These are phyloP conservation scores for Chenopodium album DNA, from an alignment of 148 eudicot genomes.

Conservation along the genomic window DNA sequence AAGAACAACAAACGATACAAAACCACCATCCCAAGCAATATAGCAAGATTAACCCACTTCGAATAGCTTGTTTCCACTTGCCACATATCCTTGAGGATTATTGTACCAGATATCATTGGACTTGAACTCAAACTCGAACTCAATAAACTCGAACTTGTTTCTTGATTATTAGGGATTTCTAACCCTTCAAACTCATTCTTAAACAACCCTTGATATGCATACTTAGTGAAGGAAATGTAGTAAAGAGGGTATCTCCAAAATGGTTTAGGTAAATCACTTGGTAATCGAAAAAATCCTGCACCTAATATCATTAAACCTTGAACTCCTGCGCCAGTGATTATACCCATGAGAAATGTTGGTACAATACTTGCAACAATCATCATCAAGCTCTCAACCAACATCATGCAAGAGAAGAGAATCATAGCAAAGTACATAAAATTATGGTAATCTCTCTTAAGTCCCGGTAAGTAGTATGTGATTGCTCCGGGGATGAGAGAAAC, in stretches of 20 bases:
- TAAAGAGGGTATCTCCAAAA: constrained; percentile 31
- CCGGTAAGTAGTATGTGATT: constrained; percentile 42
- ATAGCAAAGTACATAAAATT: constrained; percentile 35
- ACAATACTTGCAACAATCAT: constrained; percentile 60
- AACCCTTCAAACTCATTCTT: constrained; percentile 55
- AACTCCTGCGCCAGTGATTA: constrained; percentile 50
- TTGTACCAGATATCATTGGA: constrained; percentile 14
- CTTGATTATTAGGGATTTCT: constrained; percentile 1
- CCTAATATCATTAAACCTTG: constrained; percentile 22
- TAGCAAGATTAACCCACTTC: constrained; percentile 47
- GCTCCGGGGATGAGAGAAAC: constrained; percentile 45
- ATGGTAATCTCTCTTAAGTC: constrained; percentile 36
- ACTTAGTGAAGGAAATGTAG: constrained; percentile 38
- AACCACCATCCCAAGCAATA: constrained; percentile 44
- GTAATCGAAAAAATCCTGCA: not conserved
- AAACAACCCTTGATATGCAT: constrained; percentile 37
- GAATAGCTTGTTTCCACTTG: constrained; percentile 42
- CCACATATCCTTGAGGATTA: constrained; percentile 26
- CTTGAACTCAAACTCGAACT: no score
- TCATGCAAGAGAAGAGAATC: constrained; percentile 34
- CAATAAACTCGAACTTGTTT: not conserved
- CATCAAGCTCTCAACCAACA: constrained; percentile 59
- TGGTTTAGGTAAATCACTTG: not conserved
- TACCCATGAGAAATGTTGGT: constrained; percentile 50
- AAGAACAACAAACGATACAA: constrained; percentile 34